Percentiles rank a stretch among this genome's conserved stretches.
Conservation (phyloP, 129 eudicot genomes). For the Dittrichia graveolens region DNA sequence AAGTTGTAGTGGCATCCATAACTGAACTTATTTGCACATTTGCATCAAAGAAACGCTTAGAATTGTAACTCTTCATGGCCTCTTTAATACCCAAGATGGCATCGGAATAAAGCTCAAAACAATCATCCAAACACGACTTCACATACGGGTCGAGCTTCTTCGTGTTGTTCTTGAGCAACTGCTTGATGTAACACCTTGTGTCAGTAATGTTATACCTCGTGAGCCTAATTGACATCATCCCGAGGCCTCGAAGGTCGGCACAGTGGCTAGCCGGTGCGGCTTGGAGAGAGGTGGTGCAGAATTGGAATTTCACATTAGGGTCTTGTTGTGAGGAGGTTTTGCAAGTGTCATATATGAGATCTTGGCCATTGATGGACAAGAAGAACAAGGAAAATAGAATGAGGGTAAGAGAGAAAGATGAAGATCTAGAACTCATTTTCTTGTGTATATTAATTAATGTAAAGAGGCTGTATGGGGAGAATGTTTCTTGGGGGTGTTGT, state of each 20-base stretch:
- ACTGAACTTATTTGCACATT: conserved; percentile 52
- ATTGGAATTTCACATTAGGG: conserved; percentile 38
- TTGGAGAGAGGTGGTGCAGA: conserved; percentile 49
- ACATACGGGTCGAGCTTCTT: conserved; percentile 35
- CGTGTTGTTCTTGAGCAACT: conserved; percentile 38
- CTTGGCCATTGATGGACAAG: conserved; percentile 25
- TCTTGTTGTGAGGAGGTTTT: conserved; percentile 43
- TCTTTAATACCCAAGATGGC: conserved; percentile 46
- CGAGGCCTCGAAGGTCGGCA: conserved; percentile 39
- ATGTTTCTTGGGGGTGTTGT: conserved; percentile 22
- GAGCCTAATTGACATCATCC: conserved; percentile 43
- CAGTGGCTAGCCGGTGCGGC: conserved; percentile 47
- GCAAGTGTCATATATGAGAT: conserved; percentile 47
- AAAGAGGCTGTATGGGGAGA: neutral
- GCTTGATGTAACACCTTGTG: conserved; percentile 42
- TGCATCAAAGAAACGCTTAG: conserved; percentile 44
- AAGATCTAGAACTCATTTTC: conserved; percentile 25
- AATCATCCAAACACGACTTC: conserved; percentile 48
- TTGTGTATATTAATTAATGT: conserved; percentile 1
- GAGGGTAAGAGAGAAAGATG: conserved; percentile 18
- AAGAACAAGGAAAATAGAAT: conserved; percentile 14
- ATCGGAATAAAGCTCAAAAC: conserved; percentile 63
- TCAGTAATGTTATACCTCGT: conserved; percentile 37
- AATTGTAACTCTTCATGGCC: conserved; percentile 49
- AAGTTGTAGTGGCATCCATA: conserved; percentile 62